phyloP scores from a whole-genome alignment of 2,329 filamentous ascomycete genomes.

The Rutstroemia sp. region DNA sequence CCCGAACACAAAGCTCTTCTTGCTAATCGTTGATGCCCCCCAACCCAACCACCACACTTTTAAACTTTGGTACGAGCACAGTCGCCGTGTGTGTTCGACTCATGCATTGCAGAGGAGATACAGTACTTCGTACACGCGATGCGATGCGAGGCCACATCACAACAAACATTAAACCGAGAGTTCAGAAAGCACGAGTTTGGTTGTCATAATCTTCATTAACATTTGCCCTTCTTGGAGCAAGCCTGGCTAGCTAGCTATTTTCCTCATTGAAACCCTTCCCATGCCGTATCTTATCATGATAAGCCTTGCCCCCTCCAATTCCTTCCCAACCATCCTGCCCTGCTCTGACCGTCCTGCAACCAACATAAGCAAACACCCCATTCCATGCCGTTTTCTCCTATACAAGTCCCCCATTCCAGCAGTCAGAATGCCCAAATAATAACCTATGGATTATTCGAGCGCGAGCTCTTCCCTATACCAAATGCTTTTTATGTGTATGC shows the following conservation, averaged over 20 bases:
- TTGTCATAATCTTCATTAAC: constrained; percentile 9
- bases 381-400: not conserved
- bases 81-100: not conserved
- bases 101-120: not conserved
- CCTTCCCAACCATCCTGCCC: no score
- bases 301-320: no score
- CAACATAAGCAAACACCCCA: no score
- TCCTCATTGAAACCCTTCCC: not conserved
- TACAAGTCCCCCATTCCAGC: not conserved
- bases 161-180: not conserved
- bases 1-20: not conserved
- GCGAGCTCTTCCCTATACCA: constrained; percentile 5
- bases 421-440: not conserved
- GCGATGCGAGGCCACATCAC: not conserved
- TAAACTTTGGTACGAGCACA: not conserved
- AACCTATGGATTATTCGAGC: constrained; percentile 1
- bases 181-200: not conserved
- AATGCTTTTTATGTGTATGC: constrained; percentile 2
- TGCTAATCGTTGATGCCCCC: not conserved
- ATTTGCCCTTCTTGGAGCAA: not conserved
- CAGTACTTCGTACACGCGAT: not conserved
- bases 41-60: not conserved
- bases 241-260: no score
- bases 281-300: not conserved
- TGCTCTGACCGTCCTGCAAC: no score